Conservation (phyloP, 495 filamentous ascomycete genomes). For the Penicillium tannophilum region DNA sequence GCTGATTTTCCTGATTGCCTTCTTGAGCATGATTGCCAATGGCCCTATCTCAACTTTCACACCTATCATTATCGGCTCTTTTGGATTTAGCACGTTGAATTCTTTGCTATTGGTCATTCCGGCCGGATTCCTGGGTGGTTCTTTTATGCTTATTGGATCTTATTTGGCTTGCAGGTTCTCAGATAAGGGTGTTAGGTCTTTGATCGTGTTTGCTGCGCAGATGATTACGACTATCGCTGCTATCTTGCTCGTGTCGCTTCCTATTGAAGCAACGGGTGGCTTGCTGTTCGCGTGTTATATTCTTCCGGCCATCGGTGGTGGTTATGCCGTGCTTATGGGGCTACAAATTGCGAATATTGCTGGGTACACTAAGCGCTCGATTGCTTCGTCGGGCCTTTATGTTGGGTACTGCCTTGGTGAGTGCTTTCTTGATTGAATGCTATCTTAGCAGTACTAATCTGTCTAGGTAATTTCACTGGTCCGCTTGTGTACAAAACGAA, state of each 20-base stretch:
- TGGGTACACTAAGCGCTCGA: constrained; percentile 45
- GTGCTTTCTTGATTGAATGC: constrained; percentile 9
- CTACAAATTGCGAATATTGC: constrained; percentile 49
- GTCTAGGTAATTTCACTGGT: constrained; percentile 33
- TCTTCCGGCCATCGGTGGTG: constrained; percentile 30
- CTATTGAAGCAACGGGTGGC: constrained; percentile 32
- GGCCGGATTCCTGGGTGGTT: constrained; percentile 39
- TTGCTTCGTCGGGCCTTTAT: constrained; percentile 39
- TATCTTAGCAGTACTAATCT: background rate
- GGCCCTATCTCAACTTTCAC: constrained; percentile 42
- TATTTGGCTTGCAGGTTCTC: constrained; percentile 31
- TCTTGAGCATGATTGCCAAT: constrained; percentile 47
- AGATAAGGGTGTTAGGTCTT: constrained; percentile 5
- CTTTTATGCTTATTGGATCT: constrained; percentile 34
- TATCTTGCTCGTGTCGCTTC: constrained; percentile 40
- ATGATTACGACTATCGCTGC: constrained; percentile 33
- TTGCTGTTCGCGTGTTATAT: constrained; percentile 47
- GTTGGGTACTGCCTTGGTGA: constrained; percentile 46
- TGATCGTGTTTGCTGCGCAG: constrained; percentile 9
- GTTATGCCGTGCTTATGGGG: constrained; percentile 38
- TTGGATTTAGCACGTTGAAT: constrained; percentile 47
- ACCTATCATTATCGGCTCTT: constrained; percentile 45
- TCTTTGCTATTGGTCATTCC: constrained; percentile 48
- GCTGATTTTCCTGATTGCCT: constrained; percentile 41
- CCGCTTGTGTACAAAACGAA: constrained; percentile 28